A percentile compares a stretch with the other conserved stretches of the same genome.
Evolutionary conservation across 2,329 filamentous ascomycete genomes (phyloP).

Genomic region (Neonectria magnoliae): DNA sequence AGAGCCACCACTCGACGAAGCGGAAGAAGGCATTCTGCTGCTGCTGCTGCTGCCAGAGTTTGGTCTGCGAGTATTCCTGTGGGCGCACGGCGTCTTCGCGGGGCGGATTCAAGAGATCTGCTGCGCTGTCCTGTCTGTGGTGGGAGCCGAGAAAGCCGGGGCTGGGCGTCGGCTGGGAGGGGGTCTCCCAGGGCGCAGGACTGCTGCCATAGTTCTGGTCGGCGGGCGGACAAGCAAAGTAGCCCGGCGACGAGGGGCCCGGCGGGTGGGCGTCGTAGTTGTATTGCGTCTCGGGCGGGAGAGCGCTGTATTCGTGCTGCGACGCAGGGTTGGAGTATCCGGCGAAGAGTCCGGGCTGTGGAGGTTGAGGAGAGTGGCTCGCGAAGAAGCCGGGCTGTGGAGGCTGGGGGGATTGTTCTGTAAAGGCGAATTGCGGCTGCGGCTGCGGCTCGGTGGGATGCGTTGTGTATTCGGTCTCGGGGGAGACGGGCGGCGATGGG

Average conservation of each 20-base stretch:
- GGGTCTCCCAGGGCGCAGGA: slow-evolving; percentile 10
- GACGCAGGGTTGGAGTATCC: neutral
- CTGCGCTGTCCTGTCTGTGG: neutral
- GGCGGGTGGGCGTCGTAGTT: neutral
- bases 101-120: neutral
- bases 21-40: slow-evolving; percentile 6
- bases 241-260: slow-evolving; percentile 7
- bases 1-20: slow-evolving; percentile 3
- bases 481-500: slow-evolving; percentile 6
- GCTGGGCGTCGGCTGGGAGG: neutral
- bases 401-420: neutral
- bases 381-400: neutral
- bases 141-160: neutral
- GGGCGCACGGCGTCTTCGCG: slow-evolving; percentile 2
- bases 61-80: neutral
- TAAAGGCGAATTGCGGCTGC: slow-evolving; percentile 9
- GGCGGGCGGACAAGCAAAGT: neutral
- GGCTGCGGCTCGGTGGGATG: neutral
- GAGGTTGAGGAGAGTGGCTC: neutral
- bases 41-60: neutral
- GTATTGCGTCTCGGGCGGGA: neutral
- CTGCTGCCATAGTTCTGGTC: neutral
- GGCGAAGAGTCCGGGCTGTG: neutral
- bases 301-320: neutral
- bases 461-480: slow-evolving; percentile 5